Evolutionary conservation across 1,284 basidiomycete species (phyloP), one percentile per base, ranked within the genome.

Genomic region (Xanthoconium separans): DNA sequence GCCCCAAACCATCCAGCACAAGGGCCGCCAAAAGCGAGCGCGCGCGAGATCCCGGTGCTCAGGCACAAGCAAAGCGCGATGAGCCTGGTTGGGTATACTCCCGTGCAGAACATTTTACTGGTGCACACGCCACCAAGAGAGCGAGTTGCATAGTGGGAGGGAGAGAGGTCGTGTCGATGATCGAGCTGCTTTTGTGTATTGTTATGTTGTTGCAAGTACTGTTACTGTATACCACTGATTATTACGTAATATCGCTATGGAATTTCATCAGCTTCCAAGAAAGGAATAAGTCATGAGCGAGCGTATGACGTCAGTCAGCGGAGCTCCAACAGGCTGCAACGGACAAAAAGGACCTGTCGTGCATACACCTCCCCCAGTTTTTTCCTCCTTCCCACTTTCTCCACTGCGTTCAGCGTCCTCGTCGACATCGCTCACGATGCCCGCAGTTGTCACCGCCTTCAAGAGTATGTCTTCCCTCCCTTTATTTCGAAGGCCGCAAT

Each of bases 91-190:
- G 84, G 84, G 10, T 76, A 90, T 54, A 89, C 88, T 24, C 84
- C 88, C 20, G 85, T 86, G 40, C 86, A 89, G 78, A 84, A 81
- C 61, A 69, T 86, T 16, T 65, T 89, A 9, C 70, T 89, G 31
- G 80, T 83, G 10, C 82, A 85, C 61, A 82, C 84, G 2, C 83
- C 86, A 15, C 81, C 86, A 22, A 74, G 77, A 37, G 80, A 83
- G 27, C 64, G 73, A 36, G 64, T 70, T n/a, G 60, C 47, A 24
- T 49, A 54, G 16, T 47, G 4, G 2, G 4, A 61, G 30, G 50
- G 63, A 13, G 57, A 55, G 44, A 47, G 46, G 24, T 50, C 47
- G 36, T 43, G 39, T 41, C 47, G 47, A 47, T 57, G 49, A 53
- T 10, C 18, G 18, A 1, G 1, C n/a, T n/a, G n/a, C n/a, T n/a